phyloP scores from a whole-genome alignment of 768 basidiomycete genomes.

The Suillus tomentosus region DNA sequence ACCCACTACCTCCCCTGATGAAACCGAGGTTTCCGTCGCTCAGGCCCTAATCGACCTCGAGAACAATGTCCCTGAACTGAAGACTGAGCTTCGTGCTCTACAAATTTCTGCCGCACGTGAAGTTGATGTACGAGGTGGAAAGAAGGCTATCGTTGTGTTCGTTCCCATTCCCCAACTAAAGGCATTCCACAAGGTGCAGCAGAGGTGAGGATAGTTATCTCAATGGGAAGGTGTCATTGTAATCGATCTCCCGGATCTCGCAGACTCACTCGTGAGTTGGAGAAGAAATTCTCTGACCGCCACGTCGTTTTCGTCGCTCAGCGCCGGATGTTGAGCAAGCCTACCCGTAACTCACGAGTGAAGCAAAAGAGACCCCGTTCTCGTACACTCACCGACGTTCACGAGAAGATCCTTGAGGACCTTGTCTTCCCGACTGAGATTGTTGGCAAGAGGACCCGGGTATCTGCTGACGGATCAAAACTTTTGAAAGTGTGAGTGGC shows the following conservation, averaged over 20 bases:
- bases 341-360: constrained; percentile 89
- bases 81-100: constrained; percentile 90
- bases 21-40: constrained; percentile 87
- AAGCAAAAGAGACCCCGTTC: constrained; percentile 96
- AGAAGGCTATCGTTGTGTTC: constrained; percentile 99
- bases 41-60: constrained; percentile 98
- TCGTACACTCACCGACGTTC: constrained; percentile 95
- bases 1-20: constrained; percentile 84
- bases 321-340: constrained; percentile 97
- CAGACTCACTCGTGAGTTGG: constrained; percentile 96
- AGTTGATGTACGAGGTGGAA: constrained; percentile 98
- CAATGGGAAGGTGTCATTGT: constrained; percentile 1
- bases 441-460: constrained; percentile 96
- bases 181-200: constrained; percentile 98
- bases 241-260: constrained; percentile 12
- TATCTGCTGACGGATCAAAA: constrained; percentile 92
- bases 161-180: constrained; percentile 97
- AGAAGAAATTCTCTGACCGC: constrained; percentile 99
- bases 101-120: constrained; percentile 99
- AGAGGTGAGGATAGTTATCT: constrained; percentile 55
- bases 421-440: constrained; percentile 99
- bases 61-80: constrained; percentile 97
- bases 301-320: constrained; percentile 99
- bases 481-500: constrained; percentile 92
- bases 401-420: constrained; percentile 98